Base-by-base conservation (phyloP, 2,329 filamentous ascomycete genomes). In the Thielaviopsis cerberus region DNA sequence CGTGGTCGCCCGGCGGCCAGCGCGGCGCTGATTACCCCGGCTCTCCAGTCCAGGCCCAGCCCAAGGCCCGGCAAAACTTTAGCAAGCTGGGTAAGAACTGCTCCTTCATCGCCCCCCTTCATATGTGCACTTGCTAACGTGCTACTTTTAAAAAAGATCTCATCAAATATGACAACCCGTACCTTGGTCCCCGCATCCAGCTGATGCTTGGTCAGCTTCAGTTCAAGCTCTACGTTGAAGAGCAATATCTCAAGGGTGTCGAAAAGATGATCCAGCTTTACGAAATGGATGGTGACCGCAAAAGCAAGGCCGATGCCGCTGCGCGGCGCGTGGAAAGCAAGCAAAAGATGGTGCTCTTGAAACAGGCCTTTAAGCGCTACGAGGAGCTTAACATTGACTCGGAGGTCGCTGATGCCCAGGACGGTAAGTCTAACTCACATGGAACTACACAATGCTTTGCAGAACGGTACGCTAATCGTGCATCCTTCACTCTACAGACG, bases 181-280 rank as follows among this genome's bases (percentile, higher is more conserved):
- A 96, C 69, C 83, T 98, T 62, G 92, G 92, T 34, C 91, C 92
- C 61, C 89, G 94, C 64, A 98, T 98, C 67, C 92, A 98, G 74
- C 86, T 97, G 67, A 98, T 98, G 92, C 76, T 98, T 67, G 94
- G 92, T 53, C 92, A 98, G 71, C 84, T 98, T 63, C 89, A 97
- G 71, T 98, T 98, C 76, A 98, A 98, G 74, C 79, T 98, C 62
- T 95, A 92, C 64, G 92, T 98, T 26, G 92, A 98, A 70, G 94
- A 96, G 69, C 92, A 98, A 72, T 98, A 98, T 72, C 89, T 97
- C 64, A 94, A 94, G 67, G 92, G 92, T 62, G 92, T 98, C 65
- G 92, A 98, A 72, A 98, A 98, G 75, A 97, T 98, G 92, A 88
- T 96, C 53, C 88, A 92, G 69, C 76, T 98, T 37, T 98, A 98